Evolutionary conservation across 2,329 filamentous ascomycete genomes (phyloP), one percentile per base, ranked within the genome.

Genomic region (Cadophora sp.): DNA sequence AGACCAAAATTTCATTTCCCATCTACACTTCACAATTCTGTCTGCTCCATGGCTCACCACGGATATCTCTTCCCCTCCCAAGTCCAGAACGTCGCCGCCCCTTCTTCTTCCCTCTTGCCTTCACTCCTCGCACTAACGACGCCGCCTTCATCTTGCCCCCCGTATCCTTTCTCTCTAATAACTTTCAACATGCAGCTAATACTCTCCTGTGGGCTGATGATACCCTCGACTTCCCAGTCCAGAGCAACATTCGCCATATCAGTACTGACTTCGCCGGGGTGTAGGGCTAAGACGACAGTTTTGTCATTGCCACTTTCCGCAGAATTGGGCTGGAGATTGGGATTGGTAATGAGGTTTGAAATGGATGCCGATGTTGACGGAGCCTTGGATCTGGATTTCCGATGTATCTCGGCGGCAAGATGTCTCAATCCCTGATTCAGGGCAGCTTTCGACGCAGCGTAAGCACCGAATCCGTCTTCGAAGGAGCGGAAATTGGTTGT

Each of bases 391-490:
- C 24, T 19, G 51, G 60, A 81, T 81, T 70, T 69, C 48, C 85
- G 77, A 73, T 83, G 82, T 61, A 87, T 72, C 70, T 88, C 86
- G 0, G 83, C 84, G 5, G 85, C 85, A 80, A 88, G 83, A 72
- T 88, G 86, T 65, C 84, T 74, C 2, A 87, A 77, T 65, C 83
- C 83, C 77, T 87, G 85, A 70, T 88, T 88, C 64, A 89, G 73
- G 0, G 86, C 86, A 1, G 85, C 83, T 75, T 88, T 88, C 3
- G 83, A 86, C 0, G 85, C 85, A 5, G 82, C 82, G 73, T 88
- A 88, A 12, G 85, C 86, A 0, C 83, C 86, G 68, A 88, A 88
- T 0, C 79, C 85, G 72, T 88, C 86, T 75, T 88, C 85, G 73
- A 83, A 82, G n/a, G 83, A 81, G 14, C 82, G 81, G 67, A 88